These are phyloP conservation scores for Larix kaempferi DNA, from an alignment of 75 land plant species.

Conservation along the genomic window DNA sequence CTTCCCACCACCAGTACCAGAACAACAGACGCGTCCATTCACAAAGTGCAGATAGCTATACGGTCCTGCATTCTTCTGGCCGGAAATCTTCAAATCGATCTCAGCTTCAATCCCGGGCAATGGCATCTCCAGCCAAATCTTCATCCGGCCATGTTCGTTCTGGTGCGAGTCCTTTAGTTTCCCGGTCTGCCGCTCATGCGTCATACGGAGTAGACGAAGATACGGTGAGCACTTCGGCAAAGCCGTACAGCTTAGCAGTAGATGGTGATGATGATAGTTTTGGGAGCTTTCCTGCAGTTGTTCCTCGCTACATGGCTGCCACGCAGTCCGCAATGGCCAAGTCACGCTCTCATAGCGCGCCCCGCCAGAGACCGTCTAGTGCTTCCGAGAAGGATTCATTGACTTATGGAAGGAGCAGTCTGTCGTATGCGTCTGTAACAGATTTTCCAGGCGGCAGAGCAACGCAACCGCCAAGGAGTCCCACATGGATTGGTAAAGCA, in stretches of 20 bases:
- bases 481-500: background rate
- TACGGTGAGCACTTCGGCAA: background rate
- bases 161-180: background rate
- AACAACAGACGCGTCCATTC: too few relatives aligned
- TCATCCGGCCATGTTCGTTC: background rate
- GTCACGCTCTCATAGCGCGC: slow-evolving; percentile 33
- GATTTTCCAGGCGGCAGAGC: too few relatives aligned
- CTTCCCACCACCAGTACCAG: too few relatives aligned
- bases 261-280: background rate
- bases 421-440: too few relatives aligned
- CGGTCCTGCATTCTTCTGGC: too few relatives aligned
- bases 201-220: background rate
- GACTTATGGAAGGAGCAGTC: too few relatives aligned
- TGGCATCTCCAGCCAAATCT: background rate
- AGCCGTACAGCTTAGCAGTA: background rate
- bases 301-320: slow-evolving; percentile 87
- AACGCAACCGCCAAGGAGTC: too few relatives aligned
- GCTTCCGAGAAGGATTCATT: too few relatives aligned
- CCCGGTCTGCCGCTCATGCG: background rate
- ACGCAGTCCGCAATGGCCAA: slow-evolving; percentile 89
- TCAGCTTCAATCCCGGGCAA: background rate
- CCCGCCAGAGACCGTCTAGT: slow-evolving; percentile 16
- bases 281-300: background rate
- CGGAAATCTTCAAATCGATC: too few relatives aligned
- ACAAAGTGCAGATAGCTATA: too few relatives aligned